These are phyloP conservation scores for Cylindrotheca closterium DNA, from an alignment of 108 stramenopile genomes.

Conservation along the genomic window DNA sequence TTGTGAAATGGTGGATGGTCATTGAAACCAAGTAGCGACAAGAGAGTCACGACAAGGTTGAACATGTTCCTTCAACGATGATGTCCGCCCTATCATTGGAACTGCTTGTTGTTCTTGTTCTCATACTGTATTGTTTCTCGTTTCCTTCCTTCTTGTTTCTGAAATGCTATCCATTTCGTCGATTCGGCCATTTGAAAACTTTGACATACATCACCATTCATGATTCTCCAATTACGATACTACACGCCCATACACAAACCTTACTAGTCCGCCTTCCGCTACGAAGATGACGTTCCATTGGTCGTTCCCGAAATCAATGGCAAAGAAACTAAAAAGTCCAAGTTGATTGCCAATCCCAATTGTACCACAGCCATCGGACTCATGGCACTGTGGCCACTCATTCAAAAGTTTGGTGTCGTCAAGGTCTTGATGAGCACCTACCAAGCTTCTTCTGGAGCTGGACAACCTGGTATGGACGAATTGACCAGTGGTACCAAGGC, in stretches of 20 bases:
- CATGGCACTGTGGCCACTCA: constrained; percentile 96
- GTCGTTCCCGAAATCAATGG: constrained; percentile 97
- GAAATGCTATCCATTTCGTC: too few relatives aligned
- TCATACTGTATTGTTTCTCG: too few relatives aligned
- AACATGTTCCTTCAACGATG: too few relatives aligned
- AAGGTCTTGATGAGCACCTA: constrained; percentile 95
- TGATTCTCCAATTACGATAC: not conserved
- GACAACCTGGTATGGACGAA: constrained; percentile 97
- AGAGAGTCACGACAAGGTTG: too few relatives aligned
- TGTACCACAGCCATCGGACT: constrained; percentile 99
- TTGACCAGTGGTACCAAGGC: constrained; percentile 80
- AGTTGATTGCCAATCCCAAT: constrained; percentile 98
- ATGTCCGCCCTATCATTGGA: too few relatives aligned
- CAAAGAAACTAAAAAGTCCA: constrained; percentile 83
- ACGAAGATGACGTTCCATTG: constrained; percentile 88
- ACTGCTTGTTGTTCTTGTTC: not conserved
- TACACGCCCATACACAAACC: too few relatives aligned
- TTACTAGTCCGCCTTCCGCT: constrained; percentile 91
- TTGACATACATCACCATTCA: too few relatives aligned
- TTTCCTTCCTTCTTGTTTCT: not conserved
- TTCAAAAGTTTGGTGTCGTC: constrained; percentile 88
- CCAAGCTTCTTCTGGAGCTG: constrained; percentile 90
- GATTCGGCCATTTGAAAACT: too few relatives aligned
- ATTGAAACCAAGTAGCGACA: too few relatives aligned
- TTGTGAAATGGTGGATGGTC: too few relatives aligned